Conservation (phyloP, 345 rosid species). For the Citrus mangshanensis region DNA sequence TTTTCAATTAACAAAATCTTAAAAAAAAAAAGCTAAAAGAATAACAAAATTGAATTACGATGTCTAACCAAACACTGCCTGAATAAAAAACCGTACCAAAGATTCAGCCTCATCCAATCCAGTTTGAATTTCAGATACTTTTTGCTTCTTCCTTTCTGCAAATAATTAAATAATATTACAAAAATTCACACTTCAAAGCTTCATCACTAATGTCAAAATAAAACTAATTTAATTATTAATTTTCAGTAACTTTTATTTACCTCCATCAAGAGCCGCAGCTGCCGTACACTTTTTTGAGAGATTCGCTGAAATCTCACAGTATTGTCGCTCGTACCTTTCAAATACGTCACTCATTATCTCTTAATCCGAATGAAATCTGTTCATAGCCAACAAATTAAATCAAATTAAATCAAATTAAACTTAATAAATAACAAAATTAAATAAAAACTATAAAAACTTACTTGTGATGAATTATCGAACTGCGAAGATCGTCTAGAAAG, state of each 20-base stretch:
- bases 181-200: not conserved
- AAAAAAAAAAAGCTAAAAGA: not conserved
- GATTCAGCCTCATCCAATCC: conserved; percentile 76
- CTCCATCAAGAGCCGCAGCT: conserved; percentile 49
- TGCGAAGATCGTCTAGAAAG: not conserved
- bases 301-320: conserved; percentile 62
- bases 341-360: conserved; percentile 61
- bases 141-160: conserved; percentile 86
- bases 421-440: not conserved
- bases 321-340: conserved; percentile 56
- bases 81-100: conserved; percentile 41
- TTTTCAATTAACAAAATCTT: not conserved
- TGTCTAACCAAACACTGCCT: not conserved
- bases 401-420: not conserved
- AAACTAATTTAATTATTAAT: too few relatives aligned
- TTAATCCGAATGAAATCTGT: not conserved
- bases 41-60: not conserved
- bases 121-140: conserved; percentile 58
- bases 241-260: conserved; percentile 10
- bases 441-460: not conserved
- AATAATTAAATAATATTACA: conserved; percentile 5
- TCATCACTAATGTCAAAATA: not conserved
- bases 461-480: not conserved
- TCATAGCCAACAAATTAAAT: not conserved
- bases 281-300: conserved; percentile 54